Evolutionary conservation across 148 eudicot species (phyloP).

Genomic region (Bassia scoparia): DNA sequence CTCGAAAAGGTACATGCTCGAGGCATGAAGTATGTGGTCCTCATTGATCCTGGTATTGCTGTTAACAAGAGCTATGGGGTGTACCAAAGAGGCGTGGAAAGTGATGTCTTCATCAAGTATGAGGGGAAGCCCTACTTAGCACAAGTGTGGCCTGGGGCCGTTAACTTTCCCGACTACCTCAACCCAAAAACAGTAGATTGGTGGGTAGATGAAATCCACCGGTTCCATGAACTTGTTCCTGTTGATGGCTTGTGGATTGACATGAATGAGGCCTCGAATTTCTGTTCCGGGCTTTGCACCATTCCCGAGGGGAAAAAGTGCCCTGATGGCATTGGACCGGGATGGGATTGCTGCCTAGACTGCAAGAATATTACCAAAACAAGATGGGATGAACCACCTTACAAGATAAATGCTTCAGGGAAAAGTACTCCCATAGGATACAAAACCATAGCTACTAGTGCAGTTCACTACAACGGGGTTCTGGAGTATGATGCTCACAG

Average conservation of each 20-base stretch:
- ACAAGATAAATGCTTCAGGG: slow-evolving; percentile 92
- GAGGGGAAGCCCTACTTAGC: slow-evolving; percentile 77
- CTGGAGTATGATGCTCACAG: slow-evolving; percentile 95
- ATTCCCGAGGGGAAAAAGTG: slow-evolving; percentile 64
- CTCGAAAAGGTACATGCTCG: slow-evolving; percentile 72
- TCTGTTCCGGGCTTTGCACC: slow-evolving; percentile 80
- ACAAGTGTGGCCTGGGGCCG: slow-evolving; percentile 98
- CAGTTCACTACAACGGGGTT: slow-evolving; percentile 86
- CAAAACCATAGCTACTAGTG: slow-evolving; percentile 96
- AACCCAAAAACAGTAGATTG: slow-evolving; percentile 84
- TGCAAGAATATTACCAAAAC: slow-evolving; percentile 85
- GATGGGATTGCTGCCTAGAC: slow-evolving; percentile 86
- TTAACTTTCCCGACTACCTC: slow-evolving; percentile 86
- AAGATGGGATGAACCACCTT: slow-evolving; percentile 93
- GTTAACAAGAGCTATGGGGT: slow-evolving; percentile 76
- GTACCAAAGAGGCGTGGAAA: slow-evolving; percentile 65
- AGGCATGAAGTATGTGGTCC: slow-evolving; percentile 93
- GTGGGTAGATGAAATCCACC: slow-evolving; percentile 83
- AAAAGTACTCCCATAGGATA: slow-evolving; percentile 51
- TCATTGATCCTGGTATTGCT: slow-evolving; percentile 81
- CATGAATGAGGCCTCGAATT: slow-evolving; percentile 93
- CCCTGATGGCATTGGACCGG: slow-evolving; percentile 77
- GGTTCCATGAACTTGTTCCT: slow-evolving; percentile 86
- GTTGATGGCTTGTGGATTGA: slow-evolving; percentile 96
- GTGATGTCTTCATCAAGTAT: slow-evolving; percentile 87